Conservation (phyloP, 139 green algal genomes). For the Chlamydomonas asymmetrica region DNA sequence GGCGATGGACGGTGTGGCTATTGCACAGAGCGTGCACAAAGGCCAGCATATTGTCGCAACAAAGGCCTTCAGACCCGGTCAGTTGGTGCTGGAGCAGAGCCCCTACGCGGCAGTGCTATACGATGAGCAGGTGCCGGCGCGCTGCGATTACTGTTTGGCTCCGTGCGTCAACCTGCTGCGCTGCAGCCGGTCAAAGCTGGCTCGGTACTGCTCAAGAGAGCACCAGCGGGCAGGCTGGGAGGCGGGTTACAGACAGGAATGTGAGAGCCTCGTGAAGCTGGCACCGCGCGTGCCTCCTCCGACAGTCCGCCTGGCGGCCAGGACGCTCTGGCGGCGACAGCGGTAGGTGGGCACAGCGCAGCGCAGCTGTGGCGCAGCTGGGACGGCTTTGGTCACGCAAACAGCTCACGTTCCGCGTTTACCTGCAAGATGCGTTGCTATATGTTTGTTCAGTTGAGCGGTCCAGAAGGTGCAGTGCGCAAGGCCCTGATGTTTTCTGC, state of each 20-base stretch:
- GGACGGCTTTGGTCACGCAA: not conserved
- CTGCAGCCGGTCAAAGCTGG: conserved; percentile 56
- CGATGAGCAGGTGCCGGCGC: conserved; percentile 23
- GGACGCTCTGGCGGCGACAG: conserved; percentile 48
- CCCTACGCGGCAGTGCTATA: conserved; percentile 48
- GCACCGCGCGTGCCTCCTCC: conserved; percentile 57
- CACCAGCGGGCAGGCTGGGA: conserved; percentile 65
- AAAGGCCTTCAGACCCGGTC: conserved; percentile 15
- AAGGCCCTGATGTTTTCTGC: too few relatives aligned
- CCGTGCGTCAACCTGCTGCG: conserved; percentile 27
- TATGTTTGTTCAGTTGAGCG: too few relatives aligned
- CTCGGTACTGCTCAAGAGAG: conserved; percentile 51
- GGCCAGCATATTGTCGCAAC: conserved; percentile 51
- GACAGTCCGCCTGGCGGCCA: conserved; percentile 60
- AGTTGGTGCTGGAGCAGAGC: conserved; percentile 30
- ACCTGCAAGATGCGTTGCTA: too few relatives aligned
- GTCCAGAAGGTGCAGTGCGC: too few relatives aligned
- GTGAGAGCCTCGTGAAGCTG: conserved; percentile 43
- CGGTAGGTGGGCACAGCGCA: conserved; percentile 30
- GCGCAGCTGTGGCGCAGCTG: not conserved
- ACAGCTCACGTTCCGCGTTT: too few relatives aligned
- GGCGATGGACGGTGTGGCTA: too few relatives aligned
- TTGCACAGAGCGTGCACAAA: too few relatives aligned
- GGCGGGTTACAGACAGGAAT: conserved; percentile 61
- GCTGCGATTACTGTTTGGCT: conserved; percentile 53